Evolutionary conservation across 352 stramenopile species (phyloP).

Genomic region (Phytophthora chlamydospora): DNA sequence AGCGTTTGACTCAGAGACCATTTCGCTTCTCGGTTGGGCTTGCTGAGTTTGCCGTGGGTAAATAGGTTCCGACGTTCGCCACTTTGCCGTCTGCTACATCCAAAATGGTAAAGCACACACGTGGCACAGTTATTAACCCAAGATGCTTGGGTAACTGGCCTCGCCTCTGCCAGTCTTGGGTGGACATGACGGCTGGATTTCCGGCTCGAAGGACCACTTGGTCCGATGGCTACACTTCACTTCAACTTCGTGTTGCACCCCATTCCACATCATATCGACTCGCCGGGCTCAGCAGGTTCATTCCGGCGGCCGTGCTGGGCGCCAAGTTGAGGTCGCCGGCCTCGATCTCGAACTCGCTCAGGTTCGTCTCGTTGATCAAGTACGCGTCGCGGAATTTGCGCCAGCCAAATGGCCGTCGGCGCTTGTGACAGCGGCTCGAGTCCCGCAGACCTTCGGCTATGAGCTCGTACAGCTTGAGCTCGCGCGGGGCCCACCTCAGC

Average conservation of each 20-base stretch:
- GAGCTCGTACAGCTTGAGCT: slow-evolving; percentile 59
- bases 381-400: slow-evolving; percentile 26
- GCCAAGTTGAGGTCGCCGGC: slow-evolving; percentile 44
- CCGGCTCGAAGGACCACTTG: not conserved
- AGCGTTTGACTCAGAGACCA: slow-evolving; percentile 18
- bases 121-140: too few species aligned
- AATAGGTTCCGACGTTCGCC: too few species aligned
- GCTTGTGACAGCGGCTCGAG: slow-evolving; percentile 23
- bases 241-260: slow-evolving; percentile 8
- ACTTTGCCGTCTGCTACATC: too few species aligned
- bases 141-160: too few species aligned
- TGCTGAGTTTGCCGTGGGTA: too few species aligned
- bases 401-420: slow-evolving; percentile 30
- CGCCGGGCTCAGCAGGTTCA: slow-evolving; percentile 1
- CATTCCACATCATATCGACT: too few species aligned
- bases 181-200: too few species aligned
- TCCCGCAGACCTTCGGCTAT: slow-evolving; percentile 36
- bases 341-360: slow-evolving; percentile 70
- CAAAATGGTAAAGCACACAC: too few species aligned
- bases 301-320: not conserved
- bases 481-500: slow-evolving; percentile 42
- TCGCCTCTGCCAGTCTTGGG: too few species aligned
- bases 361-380: slow-evolving; percentile 36
- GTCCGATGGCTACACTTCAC: slow-evolving; percentile 3
- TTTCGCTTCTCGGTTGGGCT: too few species aligned